A percentile compares a stretch with the other conserved stretches of the same genome.
Conservation (phyloP, 129 eudicot genomes). For the Escallonia rubra region DNA sequence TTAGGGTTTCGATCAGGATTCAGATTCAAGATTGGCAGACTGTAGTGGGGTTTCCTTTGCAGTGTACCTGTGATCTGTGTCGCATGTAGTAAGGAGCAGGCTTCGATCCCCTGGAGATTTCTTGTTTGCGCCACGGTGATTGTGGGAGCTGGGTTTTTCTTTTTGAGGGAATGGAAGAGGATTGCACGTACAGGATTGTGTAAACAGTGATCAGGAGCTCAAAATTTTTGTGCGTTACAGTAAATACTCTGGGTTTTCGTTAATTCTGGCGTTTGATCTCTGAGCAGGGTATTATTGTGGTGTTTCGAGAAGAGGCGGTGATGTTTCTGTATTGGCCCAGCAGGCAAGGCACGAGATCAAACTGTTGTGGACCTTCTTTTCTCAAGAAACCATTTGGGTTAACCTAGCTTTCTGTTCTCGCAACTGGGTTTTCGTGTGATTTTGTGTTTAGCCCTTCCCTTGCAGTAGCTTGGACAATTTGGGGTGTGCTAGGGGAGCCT, state of each 20-base stretch:
- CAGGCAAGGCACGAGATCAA: constrained; percentile 12
- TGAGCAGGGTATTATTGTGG: constrained; percentile 3
- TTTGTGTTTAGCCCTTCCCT: background rate
- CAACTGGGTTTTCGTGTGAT: background rate
- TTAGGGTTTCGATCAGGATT: constrained; percentile 54
- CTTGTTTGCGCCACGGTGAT: background rate
- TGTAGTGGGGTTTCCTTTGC: background rate
- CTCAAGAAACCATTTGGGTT: constrained; percentile 13
- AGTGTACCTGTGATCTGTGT: constrained; percentile 11
- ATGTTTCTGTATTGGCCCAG: constrained; percentile 5
- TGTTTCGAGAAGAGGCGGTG: constrained; percentile 12
- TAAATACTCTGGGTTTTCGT: background rate
- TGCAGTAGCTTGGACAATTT: background rate
- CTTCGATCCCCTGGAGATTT: constrained; percentile 2
- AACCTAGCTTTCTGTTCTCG: constrained; percentile 6
- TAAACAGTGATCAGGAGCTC: constrained; percentile 19
- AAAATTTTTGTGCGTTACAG: background rate
- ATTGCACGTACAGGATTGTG: constrained; percentile 15
- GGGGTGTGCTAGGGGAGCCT: background rate
- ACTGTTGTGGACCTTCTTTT: constrained; percentile 13
- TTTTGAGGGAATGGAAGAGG: constrained; percentile 23
- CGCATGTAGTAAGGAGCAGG: constrained; percentile 12
- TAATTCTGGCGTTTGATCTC: background rate
- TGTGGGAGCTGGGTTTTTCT: background rate
- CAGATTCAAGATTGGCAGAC: constrained; percentile 8